Evolutionary conservation across 1,139 yeast genomes (phyloP), one percentile per base, ranked within the genome.

Genomic region (Entelexis sorbosivorans): DNA sequence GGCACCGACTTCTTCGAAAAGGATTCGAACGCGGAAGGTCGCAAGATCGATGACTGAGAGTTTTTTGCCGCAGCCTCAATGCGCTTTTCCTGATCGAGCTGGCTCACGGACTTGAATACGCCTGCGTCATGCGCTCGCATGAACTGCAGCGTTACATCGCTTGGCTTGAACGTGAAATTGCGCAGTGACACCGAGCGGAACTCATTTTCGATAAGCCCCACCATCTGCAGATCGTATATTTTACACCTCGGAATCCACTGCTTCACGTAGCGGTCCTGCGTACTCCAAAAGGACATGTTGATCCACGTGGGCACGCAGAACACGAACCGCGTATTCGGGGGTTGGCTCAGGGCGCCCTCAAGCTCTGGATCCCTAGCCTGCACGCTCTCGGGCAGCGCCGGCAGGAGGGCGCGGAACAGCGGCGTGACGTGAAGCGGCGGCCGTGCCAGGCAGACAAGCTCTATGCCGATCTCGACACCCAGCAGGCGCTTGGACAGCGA

Each of bases 161-260:
- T 43, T 8, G 56, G 47, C 24, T 55, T 55, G 32, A 56, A 50
- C 8, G 40, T 39, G 19, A 49, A 32, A 16, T 49, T 44, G 6
- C 54, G 49, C 26, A 86, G 76, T 16, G 79, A 74, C 33, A 81
- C 76, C 9, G 81, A 77, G 58, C 78, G 78, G 48, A 81, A 73
- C 61, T 89, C 96, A 60, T 84, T 86, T 60, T 89, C 97, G 82
- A 89, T 87, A 6, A 89, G 78, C 0, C 97, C 98, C 95, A 89
- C 89, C 97, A 91, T 93, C 65, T 91, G 98, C 22, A 93, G 69
- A 61, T 89, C 97, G 64, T 91, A 89, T 47, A 93, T 88, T 62
- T 87, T 88, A 66, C 96, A 88, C 34, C 94, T 72, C 1, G 98
- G 96, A 28, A 82, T 77, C 96, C 97, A 91, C 59, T 82, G 85